Evolutionary conservation across 2,329 filamentous ascomycete genomes (phyloP), one percentile per base, ranked within the genome.

Genomic region (Verticillium isaacii): DNA sequence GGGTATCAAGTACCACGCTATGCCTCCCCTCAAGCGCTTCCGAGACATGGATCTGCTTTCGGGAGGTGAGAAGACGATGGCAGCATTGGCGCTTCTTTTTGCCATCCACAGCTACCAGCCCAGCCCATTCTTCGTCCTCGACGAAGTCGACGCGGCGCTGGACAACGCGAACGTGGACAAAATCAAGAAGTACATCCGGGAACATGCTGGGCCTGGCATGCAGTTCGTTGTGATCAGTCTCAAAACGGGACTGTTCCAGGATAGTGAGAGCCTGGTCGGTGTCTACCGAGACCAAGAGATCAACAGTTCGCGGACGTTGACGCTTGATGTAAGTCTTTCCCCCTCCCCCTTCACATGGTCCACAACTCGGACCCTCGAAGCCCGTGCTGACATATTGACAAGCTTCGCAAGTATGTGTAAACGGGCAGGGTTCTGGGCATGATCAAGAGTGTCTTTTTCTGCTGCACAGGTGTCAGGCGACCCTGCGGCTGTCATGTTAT

Each of bases 41-140:
- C 87, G 95, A 69, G 96, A 99, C 75, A 99, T 99, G 95, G 95
- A 99, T 75, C 95, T 97, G 73, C 81, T 99, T 11, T 97, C 92
- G 1, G 95, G 95, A 70, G 95, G 95, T 61, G 95, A 99, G 78
- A 99, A 99, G 82, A 99, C 95, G 0, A 99, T 99, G 89, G 95
- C 95, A 1, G 95, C 95, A 15, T 82, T 99, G 45, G 95, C 95
- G n/a, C 83, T 99, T 50, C 84, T 99, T 5, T 99, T 99, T 73
- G 95, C 95, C 25, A 93, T 99, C 61, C 95, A 99, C 80, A 93
- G 90, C 63, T 99, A 94, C 79, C 93, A 97, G 73, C 94, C 95
- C 0, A 92, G 87, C 63, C 95, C 96, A 0, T 99, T 99, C 81
- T 99, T 99, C 74, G 95, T 99, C 37, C 86, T 99, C 8, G 95